A percentile compares a stretch with the other conserved stretches of the same genome.
Conservation (phyloP, 2,329 filamentous ascomycete genomes). For the Epichloe festucae region DNA sequence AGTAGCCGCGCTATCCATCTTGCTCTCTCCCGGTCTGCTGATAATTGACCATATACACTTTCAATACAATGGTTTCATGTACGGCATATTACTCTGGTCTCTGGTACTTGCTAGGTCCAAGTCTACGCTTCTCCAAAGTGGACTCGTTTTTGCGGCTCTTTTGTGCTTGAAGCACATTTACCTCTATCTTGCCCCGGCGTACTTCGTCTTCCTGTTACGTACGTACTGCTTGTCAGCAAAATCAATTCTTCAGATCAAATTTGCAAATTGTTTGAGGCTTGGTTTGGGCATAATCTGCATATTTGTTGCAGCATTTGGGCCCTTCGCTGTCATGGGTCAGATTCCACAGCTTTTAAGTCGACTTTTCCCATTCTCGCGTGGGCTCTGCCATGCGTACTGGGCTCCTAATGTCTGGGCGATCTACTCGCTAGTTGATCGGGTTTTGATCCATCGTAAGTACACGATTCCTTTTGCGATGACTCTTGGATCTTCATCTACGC, state of each 20-base stretch:
- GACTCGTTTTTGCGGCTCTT: conserved; percentile 69
- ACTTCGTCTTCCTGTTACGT: conserved; percentile 86
- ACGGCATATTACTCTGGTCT: conserved; percentile 78
- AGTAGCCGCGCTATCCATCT: conserved; percentile 73
- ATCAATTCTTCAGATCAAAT: conserved; percentile 62
- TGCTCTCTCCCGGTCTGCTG: conserved; percentile 82
- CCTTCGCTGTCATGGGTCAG: conserved; percentile 72
- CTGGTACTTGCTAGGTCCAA: conserved; percentile 68
- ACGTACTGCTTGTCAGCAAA: conserved; percentile 73
- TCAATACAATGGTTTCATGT: conserved; percentile 97
- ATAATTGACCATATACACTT: conserved; percentile 99
- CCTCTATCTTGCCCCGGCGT: conserved; percentile 88
- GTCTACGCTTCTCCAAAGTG: conserved; percentile 64
- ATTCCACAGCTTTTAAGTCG: conserved; percentile 71
- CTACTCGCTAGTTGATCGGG: conserved; percentile 80
- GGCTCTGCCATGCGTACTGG: conserved; percentile 96
- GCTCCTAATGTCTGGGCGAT: conserved; percentile 94
- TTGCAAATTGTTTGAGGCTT: conserved; percentile 73
- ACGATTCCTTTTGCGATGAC: not conserved
- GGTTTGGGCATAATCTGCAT: conserved; percentile 58
- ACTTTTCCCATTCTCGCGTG: conserved; percentile 86
- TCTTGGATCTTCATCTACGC: not conserved
- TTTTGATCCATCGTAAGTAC: conserved; percentile 63
- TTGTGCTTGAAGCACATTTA: conserved; percentile 98
- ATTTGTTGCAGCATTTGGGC: conserved; percentile 74